Base-by-base conservation (phyloP, 768 basidiomycete species). In the Amanita pallidorosea region DNA sequence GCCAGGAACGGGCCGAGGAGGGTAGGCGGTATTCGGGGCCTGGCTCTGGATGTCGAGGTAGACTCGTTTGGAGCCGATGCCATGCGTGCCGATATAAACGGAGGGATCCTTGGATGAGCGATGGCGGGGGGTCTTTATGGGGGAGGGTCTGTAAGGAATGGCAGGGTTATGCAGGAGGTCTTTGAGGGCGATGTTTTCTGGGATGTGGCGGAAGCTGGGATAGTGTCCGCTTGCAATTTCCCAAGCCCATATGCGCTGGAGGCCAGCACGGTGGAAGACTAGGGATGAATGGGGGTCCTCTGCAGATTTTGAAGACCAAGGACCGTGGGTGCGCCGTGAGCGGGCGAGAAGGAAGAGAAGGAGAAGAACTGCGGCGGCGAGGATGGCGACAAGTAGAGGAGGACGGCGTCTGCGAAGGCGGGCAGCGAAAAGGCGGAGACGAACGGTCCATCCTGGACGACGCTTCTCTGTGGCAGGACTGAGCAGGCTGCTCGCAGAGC, bases 231-330 rank as follows among this genome's bases (percentile, higher is more conserved):
- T 86, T 37, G 81, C 76, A 51, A 96, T 75, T 70, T 95, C 93
- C 92, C 92, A 96, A 54, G 80, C 76, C 92, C 93, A 96, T 61
- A 97, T 85, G 62, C 79, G 74, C 63, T 85, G 85, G 27, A 94
- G 64, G 59, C 93, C 85, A 37, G 81, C 72, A 23, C 81, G 72
- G 36, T 70, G 68, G 57, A 79, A 89, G 34, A 88, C 83, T 23
- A 89, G 73, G 34, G 88, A 88, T 2, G 73, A 68, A 46, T 67
- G 65, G 55, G 69, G 68, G 62, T 62, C 61, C 71, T 71, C 75
- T 58, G 70, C 70, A 59, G 60, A 66, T 57, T 22, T 12, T 20
- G 22, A 13, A 3, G 44, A 45, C 45, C 45, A 45, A 11, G 34
- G 22, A 5, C 56, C 64, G 54, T 63, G 69, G 60, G 70, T 68